Base-by-base conservation (phyloP, 352 stramenopile genomes). In the Salisapilia sapeloensis region DNA sequence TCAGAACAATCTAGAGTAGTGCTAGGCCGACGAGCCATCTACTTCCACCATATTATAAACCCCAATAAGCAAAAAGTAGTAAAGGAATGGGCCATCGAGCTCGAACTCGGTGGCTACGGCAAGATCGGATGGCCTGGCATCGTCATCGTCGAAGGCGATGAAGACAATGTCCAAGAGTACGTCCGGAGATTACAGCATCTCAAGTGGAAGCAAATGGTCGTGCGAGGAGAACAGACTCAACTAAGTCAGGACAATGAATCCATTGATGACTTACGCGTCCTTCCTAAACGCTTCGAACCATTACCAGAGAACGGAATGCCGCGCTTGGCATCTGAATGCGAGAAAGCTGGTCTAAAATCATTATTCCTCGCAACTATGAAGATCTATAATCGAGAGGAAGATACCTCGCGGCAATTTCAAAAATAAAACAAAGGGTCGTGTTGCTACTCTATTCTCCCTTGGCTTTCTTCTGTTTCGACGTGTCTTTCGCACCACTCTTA, bases 31-130 rank as follows among this genome's bases (percentile, higher is more conserved):
- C 57, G 71, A 6, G 63, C 66, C 21, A 87, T 87, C 33, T 87
- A 84, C 46, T 81, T 84, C 38, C 71, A 87, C 49, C 71, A 87
- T 45, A 84, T 85, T 41, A 84, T 85, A 40, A 65, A 63, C 4
- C 36, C 48, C 10, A 79, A 48, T 27, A 89, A 89, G 44, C 60
- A 64, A 2, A 62, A 56, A 24, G 66, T 80, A 2, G 48, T 89
- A 14, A 65, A 61, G 26, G 65, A 89, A 24, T 84, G 60, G 65
- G 72, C 72, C 4, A 24, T 52, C 1, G 72, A 89, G 44, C 50
- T 85, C 17, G 21, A 50, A 14, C 65, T 89, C 7, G 48, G 64
- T 6, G 72, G 66, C 6, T 78, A 74, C 17, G 76, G 60, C 44
- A 89, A 89, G 44, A 83, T 89, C 30, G 72, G 72, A 0, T 89